These are phyloP conservation scores for Ascochyta koolunga DNA, from an alignment of 2,329 filamentous ascomycete species.

Conservation along the genomic window DNA sequence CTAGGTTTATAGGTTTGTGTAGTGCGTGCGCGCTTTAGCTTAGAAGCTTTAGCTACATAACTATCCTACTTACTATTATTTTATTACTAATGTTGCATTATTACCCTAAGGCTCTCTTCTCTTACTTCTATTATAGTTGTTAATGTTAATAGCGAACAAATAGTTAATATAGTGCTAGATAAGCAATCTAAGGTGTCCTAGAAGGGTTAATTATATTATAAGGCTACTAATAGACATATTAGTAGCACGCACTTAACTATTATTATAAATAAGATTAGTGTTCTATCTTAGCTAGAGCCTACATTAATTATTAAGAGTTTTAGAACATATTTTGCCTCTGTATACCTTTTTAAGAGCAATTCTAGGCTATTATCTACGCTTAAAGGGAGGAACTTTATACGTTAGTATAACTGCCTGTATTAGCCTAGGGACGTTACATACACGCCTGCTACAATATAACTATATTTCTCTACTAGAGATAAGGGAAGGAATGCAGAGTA, in stretches of 20 bases:
- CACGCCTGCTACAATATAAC: neutral
- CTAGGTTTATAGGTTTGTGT: neutral
- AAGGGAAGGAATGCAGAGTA: neutral
- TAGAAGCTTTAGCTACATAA: neutral
- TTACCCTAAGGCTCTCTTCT: neutral
- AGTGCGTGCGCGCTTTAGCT: neutral
- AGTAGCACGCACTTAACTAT: no score
- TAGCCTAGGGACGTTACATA: neutral
- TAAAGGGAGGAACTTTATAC: neutral
- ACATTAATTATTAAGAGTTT: no score
- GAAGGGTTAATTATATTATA: no score
- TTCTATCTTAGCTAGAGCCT: no score
- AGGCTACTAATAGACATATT: no score
- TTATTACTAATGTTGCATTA: neutral
- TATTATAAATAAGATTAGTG: no score
- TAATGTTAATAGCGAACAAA: neutral
- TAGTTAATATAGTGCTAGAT: neutral
- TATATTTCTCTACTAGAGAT: neutral
- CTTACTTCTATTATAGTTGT: neutral
- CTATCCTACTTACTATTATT: no score
- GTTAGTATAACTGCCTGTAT: neutral
- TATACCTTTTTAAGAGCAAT: no score
- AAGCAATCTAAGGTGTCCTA: no score
- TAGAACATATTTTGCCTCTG: no score
- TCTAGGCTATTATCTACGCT: no score